Percentiles rank a stretch among this genome's conserved stretches.
phyloP scores from a whole-genome alignment of 2,329 filamentous ascomycete species.

The Fusarium euwallaceae region DNA sequence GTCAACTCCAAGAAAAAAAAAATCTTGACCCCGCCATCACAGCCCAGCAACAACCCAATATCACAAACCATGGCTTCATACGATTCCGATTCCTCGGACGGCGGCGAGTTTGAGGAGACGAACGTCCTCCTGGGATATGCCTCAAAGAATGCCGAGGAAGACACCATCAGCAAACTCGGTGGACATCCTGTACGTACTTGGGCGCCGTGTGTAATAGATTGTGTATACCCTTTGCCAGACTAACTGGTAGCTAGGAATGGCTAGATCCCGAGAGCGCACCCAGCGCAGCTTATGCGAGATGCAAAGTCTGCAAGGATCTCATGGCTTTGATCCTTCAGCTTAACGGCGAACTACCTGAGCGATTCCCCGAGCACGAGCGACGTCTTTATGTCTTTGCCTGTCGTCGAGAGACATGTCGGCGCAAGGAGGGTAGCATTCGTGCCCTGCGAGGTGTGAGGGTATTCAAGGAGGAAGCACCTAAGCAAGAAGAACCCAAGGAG shows the following conservation, averaged over 20 bases:
- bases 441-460: conserved; percentile 77
- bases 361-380: conserved; percentile 88
- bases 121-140: conserved; percentile 93
- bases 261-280: conserved; percentile 78
- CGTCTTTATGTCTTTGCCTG: conserved; percentile 91
- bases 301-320: conserved; percentile 85
- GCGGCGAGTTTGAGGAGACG: conserved; percentile 80
- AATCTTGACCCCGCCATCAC: conserved; percentile 57
- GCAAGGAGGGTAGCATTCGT: conserved; percentile 85
- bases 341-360: conserved; percentile 88
- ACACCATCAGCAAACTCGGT: conserved; percentile 89
- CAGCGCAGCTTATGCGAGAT: conserved; percentile 82
- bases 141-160: conserved; percentile 81
- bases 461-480: conserved; percentile 55
- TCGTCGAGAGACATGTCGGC: conserved; percentile 80
- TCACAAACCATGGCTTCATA: conserved; percentile 75
- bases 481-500: conserved; percentile 45
- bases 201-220: background rate
- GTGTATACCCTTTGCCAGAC: conserved; percentile 16
- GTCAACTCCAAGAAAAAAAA: conserved; percentile 51
- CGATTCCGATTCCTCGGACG: conserved; percentile 86
- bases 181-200: conserved; percentile 79
- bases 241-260: conserved; percentile 76
- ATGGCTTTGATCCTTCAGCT: conserved; percentile 91
- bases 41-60: conserved; percentile 35